Base-by-base conservation (phyloP, 148 eudicot species). In the Spergularia bocconei region DNA sequence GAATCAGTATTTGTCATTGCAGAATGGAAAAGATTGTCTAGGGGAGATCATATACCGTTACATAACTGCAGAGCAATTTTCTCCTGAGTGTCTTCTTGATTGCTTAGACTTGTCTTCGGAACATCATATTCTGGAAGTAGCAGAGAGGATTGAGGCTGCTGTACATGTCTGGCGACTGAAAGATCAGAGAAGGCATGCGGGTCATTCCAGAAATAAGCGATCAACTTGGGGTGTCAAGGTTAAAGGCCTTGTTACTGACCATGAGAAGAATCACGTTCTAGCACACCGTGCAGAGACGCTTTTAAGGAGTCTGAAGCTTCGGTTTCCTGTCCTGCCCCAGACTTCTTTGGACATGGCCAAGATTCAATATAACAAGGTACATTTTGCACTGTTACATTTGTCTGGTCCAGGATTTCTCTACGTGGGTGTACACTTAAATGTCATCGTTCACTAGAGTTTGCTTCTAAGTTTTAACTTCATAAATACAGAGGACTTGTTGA, bases 261-360 rank as follows among this genome's bases (percentile, higher is more conserved):
- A 88, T 41, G 91, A 86, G 47, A 95, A 89, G 77, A 88, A 87
- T 80, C 89, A 86, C 19, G 73, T 81, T 52, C 88, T 95, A 33
- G 88, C 90, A 48, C 84, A 86, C 51, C 85, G 97, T 47, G 99
- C 99, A 48, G 93, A 88, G 80, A 83, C 87, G 2, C 86, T 95
- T 33, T 78, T 95, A 72, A 89, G 80, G 53, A 81, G 91, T 82
- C 83, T 92, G 54, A 88, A 87, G 69, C 83, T 85, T 68, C 96
- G 94, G 19, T 95, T 87, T 69, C 99, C 99, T 48, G 91, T 86
- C 64, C 90, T 95, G 41, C 97, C 99, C n/a, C 99, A 95, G 77
- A 95, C 99, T 63, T 81, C 97, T 12, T 71, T 95, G 72, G 99
- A 95, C 74, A 95, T 92, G 93, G 87, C 82, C 88, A 95, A 92